A percentile compares a stretch with the other conserved stretches of the same genome.
These are phyloP conservation scores for Lindgomyces ingoldianus DNA, from an alignment of 495 filamentous ascomycete species.

Conservation along the genomic window DNA sequence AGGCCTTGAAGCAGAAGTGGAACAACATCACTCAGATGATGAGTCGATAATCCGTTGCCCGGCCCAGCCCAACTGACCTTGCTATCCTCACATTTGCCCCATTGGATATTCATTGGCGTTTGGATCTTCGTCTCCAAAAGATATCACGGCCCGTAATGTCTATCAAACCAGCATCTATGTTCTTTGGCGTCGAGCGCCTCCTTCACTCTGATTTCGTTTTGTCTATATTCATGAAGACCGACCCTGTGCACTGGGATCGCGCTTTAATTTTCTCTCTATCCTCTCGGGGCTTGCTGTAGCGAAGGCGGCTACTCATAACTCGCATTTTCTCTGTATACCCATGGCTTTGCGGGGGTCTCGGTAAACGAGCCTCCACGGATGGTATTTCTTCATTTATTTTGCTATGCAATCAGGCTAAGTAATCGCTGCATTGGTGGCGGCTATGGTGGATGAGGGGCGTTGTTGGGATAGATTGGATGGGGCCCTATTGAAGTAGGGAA, in stretches of 20 bases:
- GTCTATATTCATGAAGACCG: constrained; percentile 22
- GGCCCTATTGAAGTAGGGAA: neutral
- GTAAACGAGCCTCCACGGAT: neutral
- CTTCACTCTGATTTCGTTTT: constrained; percentile 5
- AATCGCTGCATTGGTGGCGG: neutral
- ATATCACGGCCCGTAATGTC: constrained; percentile 16
- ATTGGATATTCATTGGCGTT: constrained; percentile 17
- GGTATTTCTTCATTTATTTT: neutral
- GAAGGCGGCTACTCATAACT: constrained; percentile 10
- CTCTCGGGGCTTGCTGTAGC: neutral
- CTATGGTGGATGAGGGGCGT: too few relatives aligned
- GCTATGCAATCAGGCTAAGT: constrained; percentile 12
- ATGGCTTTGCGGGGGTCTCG: constrained; percentile 11
- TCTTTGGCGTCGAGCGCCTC: constrained; percentile 30
- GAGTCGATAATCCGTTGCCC: constrained; percentile 16
- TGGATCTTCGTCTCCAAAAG: neutral
- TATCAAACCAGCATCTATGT: constrained; percentile 6
- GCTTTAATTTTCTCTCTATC: neutral
- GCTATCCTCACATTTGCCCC: neutral
- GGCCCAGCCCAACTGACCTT: neutral
- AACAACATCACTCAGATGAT: constrained; percentile 42
- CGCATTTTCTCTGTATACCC: constrained; percentile 27
- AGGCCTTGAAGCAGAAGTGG: constrained; percentile 45
- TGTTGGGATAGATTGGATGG: neutral
- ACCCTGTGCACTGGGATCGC: neutral